Conservation (phyloP, 768 basidiomycete genomes). For the Tremella yokohamensis region DNA sequence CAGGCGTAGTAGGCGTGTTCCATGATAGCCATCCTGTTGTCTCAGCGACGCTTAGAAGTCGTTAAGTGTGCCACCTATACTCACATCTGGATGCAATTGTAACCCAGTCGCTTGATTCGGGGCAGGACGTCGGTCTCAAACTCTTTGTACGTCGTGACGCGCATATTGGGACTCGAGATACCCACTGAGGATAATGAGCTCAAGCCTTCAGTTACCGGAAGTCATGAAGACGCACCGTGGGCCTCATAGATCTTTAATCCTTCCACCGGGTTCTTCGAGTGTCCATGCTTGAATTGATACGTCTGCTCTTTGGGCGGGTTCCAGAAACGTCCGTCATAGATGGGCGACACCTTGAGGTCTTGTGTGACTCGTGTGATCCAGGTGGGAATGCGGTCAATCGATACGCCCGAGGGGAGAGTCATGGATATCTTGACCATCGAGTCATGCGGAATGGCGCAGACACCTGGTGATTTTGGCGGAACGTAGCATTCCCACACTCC, state of each 20-base stretch:
- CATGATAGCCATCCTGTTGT: slow-evolving; percentile 80
- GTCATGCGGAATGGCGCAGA: slow-evolving; percentile 85
- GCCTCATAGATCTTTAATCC: slow-evolving; percentile 83
- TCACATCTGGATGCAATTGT: slow-evolving; percentile 87
- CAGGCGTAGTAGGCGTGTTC: slow-evolving; percentile 98
- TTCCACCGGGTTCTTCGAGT: slow-evolving; percentile 60
- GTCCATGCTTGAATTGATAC: slow-evolving; percentile 75
- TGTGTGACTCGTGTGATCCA: slow-evolving; percentile 97
- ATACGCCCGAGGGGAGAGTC: slow-evolving; percentile 69
- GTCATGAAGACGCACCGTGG: slow-evolving; percentile 55
- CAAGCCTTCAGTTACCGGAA: background rate
- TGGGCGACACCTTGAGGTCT: slow-evolving; percentile 78
- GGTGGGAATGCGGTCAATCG: slow-evolving; percentile 85
- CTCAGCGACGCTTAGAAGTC: background rate
- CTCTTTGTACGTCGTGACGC: slow-evolving; percentile 93
- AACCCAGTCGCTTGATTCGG: slow-evolving; percentile 84
- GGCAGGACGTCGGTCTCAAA: slow-evolving; percentile 81
- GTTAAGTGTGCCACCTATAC: slow-evolving; percentile 7
- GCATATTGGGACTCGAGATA: slow-evolving; percentile 79
- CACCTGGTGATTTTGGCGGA: slow-evolving; percentile 64
- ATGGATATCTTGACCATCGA: slow-evolving; percentile 96
- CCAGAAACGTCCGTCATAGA: slow-evolving; percentile 98
- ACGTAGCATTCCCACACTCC: slow-evolving; percentile 86
- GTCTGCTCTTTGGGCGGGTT: slow-evolving; percentile 71
- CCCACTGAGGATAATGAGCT: slow-evolving; percentile 60